A percentile compares a stretch with the other conserved stretches of the same genome.
Evolutionary conservation across 2,329 filamentous ascomycete species (phyloP).

Genomic region (Laburnicola sp.): DNA sequence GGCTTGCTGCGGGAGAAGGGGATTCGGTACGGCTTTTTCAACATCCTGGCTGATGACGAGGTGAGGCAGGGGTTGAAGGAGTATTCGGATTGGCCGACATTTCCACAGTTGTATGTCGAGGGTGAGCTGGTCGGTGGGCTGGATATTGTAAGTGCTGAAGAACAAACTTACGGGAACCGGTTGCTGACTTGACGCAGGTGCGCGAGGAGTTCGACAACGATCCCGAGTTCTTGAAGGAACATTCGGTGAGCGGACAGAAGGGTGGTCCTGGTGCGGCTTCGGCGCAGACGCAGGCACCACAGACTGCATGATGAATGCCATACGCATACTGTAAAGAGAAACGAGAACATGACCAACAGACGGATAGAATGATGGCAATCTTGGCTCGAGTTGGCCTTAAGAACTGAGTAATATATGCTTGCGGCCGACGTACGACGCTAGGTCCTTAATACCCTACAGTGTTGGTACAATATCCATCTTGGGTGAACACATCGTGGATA

Average conservation of each 20-base stretch:
- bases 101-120: constrained; percentile 88
- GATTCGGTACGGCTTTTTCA: constrained; percentile 98
- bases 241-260: constrained; percentile 52
- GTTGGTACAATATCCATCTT: too few relatives aligned
- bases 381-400: too few relatives aligned
- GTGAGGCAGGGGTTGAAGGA: constrained; percentile 95
- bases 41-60: constrained; percentile 96
- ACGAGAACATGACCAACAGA: too few relatives aligned
- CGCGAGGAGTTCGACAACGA: constrained; percentile 90
- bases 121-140: constrained; percentile 91
- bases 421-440: too few relatives aligned
- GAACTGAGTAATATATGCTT: too few relatives aligned
- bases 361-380: too few relatives aligned
- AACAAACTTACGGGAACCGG: background rate
- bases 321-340: too few relatives aligned
- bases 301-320: background rate
- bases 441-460: too few relatives aligned
- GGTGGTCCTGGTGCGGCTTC: constrained; percentile 12
- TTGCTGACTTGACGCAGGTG: constrained; percentile 60
- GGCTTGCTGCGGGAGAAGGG: constrained; percentile 82
- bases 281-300: constrained; percentile 10
- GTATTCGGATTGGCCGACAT: constrained; percentile 98
- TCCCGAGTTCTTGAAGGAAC: constrained; percentile 77
- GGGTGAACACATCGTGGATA: too few relatives aligned
- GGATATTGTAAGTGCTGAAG: constrained; percentile 76